A percentile compares a stretch with the other conserved stretches of the same genome.
Conservation (phyloP, 2,329 filamentous ascomycete genomes). For the Aspergillus sp. region DNA sequence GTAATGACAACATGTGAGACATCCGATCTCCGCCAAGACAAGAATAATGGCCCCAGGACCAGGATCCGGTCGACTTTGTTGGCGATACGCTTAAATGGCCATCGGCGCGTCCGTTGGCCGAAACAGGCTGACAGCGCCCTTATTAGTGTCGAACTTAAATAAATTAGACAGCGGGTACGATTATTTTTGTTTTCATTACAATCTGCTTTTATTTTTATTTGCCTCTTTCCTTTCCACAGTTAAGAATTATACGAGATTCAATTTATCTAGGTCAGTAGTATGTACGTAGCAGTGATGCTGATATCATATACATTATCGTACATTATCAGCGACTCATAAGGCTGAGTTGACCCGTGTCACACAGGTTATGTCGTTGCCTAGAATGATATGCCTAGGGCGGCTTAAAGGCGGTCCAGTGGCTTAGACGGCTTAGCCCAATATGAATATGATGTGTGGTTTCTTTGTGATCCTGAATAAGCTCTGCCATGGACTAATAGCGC, state of each 20-base stretch:
- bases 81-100: conserved; percentile 25
- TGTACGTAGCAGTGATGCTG: background rate
- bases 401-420: conserved; percentile 1
- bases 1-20: no score
- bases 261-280: conserved; percentile 1
- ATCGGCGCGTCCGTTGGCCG: conserved; percentile 11
- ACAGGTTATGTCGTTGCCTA: background rate
- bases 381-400: background rate
- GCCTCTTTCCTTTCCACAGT: no score
- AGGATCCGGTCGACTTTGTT: conserved; percentile 21
- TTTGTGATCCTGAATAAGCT: no score
- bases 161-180: no score
- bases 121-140: background rate
- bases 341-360: background rate
- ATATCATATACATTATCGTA: no score
- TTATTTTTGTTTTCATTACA: no score
- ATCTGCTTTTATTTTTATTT: no score
- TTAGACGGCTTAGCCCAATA: background rate
- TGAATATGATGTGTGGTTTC: no score
- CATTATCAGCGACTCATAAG: background rate
- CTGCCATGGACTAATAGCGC: no score
- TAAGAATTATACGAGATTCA: no score
- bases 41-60: conserved; percentile 5
- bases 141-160: no score
- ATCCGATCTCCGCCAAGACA: no score